A percentile compares a stretch with the other conserved stretches of the same genome.
phyloP scores from a whole-genome alignment of 1,284 basidiomycete genomes.

The Microstroma glucosiphilum region DNA sequence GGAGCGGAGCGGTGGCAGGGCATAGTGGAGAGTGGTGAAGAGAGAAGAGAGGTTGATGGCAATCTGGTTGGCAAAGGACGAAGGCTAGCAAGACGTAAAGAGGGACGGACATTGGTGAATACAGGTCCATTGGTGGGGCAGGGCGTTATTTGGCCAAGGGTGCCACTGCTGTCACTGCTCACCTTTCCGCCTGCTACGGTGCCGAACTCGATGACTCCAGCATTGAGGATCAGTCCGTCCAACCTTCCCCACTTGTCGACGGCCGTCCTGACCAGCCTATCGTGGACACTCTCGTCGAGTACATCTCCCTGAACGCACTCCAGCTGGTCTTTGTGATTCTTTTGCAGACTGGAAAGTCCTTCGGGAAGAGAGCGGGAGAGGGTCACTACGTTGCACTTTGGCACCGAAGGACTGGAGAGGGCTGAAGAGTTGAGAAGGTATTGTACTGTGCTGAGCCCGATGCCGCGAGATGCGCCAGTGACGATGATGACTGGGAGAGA shows the following conservation, averaged over 20 bases:
- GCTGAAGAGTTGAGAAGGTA: conserved; percentile 58
- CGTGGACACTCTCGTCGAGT: conserved; percentile 56
- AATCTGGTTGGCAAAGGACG: conserved; percentile 56
- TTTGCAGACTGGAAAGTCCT: conserved; percentile 60
- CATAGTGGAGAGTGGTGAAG: conserved; percentile 61
- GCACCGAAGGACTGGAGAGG: not conserved
- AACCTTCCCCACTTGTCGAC: conserved; percentile 61
- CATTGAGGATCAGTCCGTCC: conserved; percentile 72
- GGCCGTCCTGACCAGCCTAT: conserved; percentile 60
- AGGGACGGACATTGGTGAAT: too few species aligned
- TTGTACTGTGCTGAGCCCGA: conserved; percentile 68
- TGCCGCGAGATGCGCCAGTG: conserved; percentile 56
- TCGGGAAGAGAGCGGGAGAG: conserved; percentile 65
- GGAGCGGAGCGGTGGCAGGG: conserved; percentile 64
- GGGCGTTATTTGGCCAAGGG: too few species aligned
- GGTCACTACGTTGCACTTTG: conserved; percentile 61
- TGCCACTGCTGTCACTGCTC: too few species aligned
- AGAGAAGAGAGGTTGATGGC: conserved; percentile 80
- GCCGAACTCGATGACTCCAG: conserved; percentile 59
- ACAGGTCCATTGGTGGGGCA: too few species aligned
- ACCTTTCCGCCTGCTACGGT: conserved; percentile 12
- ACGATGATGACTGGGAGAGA: conserved; percentile 32
- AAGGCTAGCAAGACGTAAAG: conserved; percentile 53
- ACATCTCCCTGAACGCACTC: conserved; percentile 61
- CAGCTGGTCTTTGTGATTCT: conserved; percentile 30